Base-by-base conservation (phyloP, 768 basidiomycete genomes). In the Termitomyces sp. region DNA sequence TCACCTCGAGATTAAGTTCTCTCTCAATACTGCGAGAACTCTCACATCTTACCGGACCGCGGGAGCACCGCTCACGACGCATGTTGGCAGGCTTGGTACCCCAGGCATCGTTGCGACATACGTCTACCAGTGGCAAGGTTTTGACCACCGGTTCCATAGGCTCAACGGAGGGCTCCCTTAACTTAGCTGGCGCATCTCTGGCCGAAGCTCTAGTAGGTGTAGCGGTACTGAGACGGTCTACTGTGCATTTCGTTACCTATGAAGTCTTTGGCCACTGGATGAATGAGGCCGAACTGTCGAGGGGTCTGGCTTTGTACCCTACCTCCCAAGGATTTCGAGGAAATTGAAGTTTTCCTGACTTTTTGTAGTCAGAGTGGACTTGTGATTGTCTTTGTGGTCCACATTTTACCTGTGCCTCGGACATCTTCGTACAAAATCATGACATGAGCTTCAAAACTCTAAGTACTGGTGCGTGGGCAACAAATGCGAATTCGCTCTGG, bases 1-100 rank as follows among this genome's bases (percentile, higher is more conserved):
- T 8, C 77, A 87, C 47, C 82, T 92, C 33, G 68, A 74, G 20
- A 82, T 80, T 64, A 59, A 71, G 16, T 76, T 79, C 58, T 83
- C 84, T n/a, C 64, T 76, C 50, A 62, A 65, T 51, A 79, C 84
- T 5, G 75, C 80, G 40, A 73, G 79, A 36, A 75, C 76, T 47
- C 72, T 90, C 14, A 78, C 80, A 33, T 67, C 67, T 7, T n/a
- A n/a, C n/a, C n/a, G n/a, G 68, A 79, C 22, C 70, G 88, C 26
- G n/a, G 77, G 79, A 13, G 70, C 87, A 47, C 65, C 70, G 2
- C 69, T 73, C 56, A 47, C 62, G 24, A 20, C 37, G 20, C 37
- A 56, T 34, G 2, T 26, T 18, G 47, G 30, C 1, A 46, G 55
- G 33, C 47, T 56, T 20, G 47, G 45, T 37, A 27, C 20, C 16